Conservation (phyloP, 352 stramenopile genomes). For the Paralagenidium karlingii region DNA sequence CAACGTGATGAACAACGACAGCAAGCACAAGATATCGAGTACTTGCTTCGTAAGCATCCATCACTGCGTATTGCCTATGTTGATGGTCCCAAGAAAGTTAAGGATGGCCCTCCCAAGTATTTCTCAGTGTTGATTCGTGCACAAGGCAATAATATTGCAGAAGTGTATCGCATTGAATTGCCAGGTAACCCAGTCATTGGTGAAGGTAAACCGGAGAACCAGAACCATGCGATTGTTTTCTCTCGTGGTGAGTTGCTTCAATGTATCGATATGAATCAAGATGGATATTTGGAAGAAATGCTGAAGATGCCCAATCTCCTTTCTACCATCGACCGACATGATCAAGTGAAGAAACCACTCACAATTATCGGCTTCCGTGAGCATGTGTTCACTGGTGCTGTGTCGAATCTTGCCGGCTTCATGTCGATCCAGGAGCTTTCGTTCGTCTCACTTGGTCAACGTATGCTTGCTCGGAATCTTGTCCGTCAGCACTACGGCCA, state of each 20-base stretch:
- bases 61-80: conserved; percentile 69
- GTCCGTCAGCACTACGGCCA: conserved; percentile 80
- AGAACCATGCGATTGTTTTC: conserved; percentile 84
- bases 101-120: conserved; percentile 75
- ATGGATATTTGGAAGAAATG: conserved; percentile 72
- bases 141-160: conserved; percentile 58
- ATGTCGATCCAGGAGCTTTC: conserved; percentile 80
- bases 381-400: conserved; percentile 73
- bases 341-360: conserved; percentile 47
- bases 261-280: conserved; percentile 89
- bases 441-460: conserved; percentile 74
- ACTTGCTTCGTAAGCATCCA: conserved; percentile 68
- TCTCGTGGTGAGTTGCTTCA: conserved; percentile 74
- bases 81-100: conserved; percentile 79
- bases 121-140: conserved; percentile 71
- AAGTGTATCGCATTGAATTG: conserved; percentile 74
- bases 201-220: conserved; percentile 83
- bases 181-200: conserved; percentile 77
- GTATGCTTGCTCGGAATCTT: conserved; percentile 64
- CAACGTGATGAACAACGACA: conserved; percentile 76
- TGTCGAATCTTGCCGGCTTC: conserved; percentile 76
- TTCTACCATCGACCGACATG: conserved; percentile 61
- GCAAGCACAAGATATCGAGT: conserved; percentile 67
- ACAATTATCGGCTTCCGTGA: conserved; percentile 82
- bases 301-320: conserved; percentile 76